Base-by-base conservation (phyloP, 164 flowering plant genomes). In the Chloranthus sessilifolius region DNA sequence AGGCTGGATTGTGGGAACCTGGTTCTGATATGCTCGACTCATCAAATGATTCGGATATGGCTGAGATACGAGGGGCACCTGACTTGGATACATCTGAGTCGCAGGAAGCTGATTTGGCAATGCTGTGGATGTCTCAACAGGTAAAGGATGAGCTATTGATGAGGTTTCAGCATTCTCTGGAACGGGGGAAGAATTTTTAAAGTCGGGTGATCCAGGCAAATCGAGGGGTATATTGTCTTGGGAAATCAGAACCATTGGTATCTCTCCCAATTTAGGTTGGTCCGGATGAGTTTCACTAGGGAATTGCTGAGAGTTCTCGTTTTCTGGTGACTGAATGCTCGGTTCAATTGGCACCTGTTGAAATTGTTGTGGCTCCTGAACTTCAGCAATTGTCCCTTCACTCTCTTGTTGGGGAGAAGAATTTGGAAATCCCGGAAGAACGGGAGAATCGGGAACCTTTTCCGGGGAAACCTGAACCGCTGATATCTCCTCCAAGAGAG, bases 21-120 rank as follows among this genome's bases (percentile, higher is more conserved):
- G 50, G 51, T 54, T 53, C 38, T 35, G 50, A 37, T 37, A n/a
- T 40, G 74, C 28, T 51, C 63, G 65, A 37, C 49, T 50, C 30
- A 24, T 19, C 58, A 47, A 22, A 47, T 57, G 50, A 49, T 29
- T 52, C 22, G 64, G 64, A 43, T 24, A 29, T 23, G 26, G 49
- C n/a, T 14, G 26, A 34, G 47, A 16, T 7, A 33, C 7, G 12
- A 14, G 16, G 15, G 35, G 36, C 6, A 28, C 24, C 45, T 28
- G 53, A 20, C 30, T 58, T 7, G 52, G 30, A 27, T 21, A 20
- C 9, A 20, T 24, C 23, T 23, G 26, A 15, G 21, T 17, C n/a
- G 17, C 10, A 25, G 35, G 14, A 24, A 29, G 24, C 26, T 49
- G 41, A 12, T 21, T 7, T 29, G 41, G 28, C 10, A 24, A 26